Conservation (phyloP, 2,329 filamentous ascomycete genomes). For the Beauveria caledonica region DNA sequence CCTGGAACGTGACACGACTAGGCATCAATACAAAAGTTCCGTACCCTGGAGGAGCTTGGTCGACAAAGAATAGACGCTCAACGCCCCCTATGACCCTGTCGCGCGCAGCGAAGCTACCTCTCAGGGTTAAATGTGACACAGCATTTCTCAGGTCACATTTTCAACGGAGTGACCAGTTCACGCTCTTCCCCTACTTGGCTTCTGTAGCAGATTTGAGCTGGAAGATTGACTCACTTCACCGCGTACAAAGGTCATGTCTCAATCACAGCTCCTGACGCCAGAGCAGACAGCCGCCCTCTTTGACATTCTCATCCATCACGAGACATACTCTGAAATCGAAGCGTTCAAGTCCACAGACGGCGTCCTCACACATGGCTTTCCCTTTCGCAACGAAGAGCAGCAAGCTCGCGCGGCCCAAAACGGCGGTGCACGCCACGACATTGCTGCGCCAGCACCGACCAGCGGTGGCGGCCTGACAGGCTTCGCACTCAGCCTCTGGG, state of each 20-base stretch:
- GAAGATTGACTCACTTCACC: background rate
- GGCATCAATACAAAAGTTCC: no score
- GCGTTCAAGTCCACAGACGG: constrained; percentile 58
- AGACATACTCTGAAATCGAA: constrained; percentile 61
- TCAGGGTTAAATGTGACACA: no score
- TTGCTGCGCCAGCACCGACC: constrained; percentile 12
- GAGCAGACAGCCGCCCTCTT: constrained; percentile 46
- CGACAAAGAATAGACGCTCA: no score
- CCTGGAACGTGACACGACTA: no score
- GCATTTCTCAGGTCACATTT: no score
- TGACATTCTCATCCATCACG: constrained; percentile 51
- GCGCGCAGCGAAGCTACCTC: no score
- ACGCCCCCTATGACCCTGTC: no score
- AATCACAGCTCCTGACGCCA: constrained; percentile 18
- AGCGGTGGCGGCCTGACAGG: constrained; percentile 15
- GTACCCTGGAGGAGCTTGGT: no score
- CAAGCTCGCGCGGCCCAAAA: background rate
- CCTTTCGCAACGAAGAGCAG: constrained; percentile 39
- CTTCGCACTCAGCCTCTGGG: constrained; percentile 9
- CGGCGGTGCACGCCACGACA: constrained; percentile 17
- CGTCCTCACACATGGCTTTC: constrained; percentile 61
- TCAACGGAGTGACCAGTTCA: no score
- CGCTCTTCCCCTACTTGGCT: no score
- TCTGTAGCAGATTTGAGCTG: background rate
- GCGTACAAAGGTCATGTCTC: constrained; percentile 1